These are phyloP conservation scores for Nakaseomyces kungkrabaensis DNA, from an alignment of 1,139 yeast genomes.

Conservation along the genomic window DNA sequence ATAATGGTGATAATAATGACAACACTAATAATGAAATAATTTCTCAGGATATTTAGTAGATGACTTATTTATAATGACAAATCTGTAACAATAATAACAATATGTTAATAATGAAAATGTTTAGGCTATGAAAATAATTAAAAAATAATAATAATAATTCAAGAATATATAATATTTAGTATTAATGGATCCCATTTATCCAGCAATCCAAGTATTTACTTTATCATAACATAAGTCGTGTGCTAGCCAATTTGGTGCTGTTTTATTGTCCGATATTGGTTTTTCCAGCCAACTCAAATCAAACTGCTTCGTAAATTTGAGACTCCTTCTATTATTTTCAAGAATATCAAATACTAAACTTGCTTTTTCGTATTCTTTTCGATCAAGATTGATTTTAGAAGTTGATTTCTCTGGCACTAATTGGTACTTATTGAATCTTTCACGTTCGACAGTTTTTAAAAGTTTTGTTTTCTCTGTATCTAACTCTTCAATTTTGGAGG, in stretches of 20 bases:
- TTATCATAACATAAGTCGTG: not conserved
- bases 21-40: not conserved
- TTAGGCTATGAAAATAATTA: not conserved
- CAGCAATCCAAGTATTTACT: not conserved
- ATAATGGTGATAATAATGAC: not conserved
- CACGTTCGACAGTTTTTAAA: not conserved
- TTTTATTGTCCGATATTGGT: not conserved
- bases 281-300: not conserved
- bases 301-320: not conserved
- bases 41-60: too few species aligned
- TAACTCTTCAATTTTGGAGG: not conserved
- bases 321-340: not conserved
- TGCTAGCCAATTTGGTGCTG: not conserved
- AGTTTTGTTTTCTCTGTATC: not conserved
- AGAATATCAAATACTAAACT: not conserved
- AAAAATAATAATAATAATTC: not conserved
- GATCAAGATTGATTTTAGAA: conserved; percentile 5
- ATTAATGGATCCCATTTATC: not conserved
- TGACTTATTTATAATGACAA: too few species aligned
- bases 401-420: not conserved
- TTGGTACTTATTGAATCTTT: conserved; percentile 5
- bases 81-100: too few species aligned
- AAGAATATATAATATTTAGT: too few species aligned
- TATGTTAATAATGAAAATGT: too few species aligned
- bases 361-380: conserved; percentile 4